Base-by-base conservation (phyloP, 2,329 filamentous ascomycete genomes). In the Paraconiothyrium sp. region DNA sequence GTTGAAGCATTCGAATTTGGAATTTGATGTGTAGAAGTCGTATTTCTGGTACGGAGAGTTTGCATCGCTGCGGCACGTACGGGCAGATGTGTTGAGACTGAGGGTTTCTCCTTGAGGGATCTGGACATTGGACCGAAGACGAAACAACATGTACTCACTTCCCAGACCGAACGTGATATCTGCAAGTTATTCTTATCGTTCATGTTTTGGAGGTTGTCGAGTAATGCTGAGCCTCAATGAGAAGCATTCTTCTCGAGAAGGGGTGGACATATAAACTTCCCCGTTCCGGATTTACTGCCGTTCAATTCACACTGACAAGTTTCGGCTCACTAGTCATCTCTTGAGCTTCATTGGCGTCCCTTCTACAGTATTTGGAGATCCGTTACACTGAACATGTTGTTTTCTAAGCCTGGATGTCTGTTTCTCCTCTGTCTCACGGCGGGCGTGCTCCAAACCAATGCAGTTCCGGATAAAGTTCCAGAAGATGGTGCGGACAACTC, bases 401-500 rank as follows among this genome's bases (percentile, higher is more conserved):
- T 54, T 24, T 16, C 50, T 22, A 41, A 24, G 4, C 34, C 20
- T 14, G 14, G 34, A 22, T 20, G n/a, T n/a, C 6, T 22, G 10
- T 8, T 41, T 24, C 16, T 39, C 13, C 34, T 54, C 10, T 30
- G 41, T 9, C 50, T 54, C 32, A 41, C 34, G 7, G n/a, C 32
- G 16, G 20, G 39, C 8, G 50, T 54, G 50, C 34, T 54, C n/a
- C 50, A 41, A 54, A 39, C 14, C 7, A 16, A 54, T 14, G 50
- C 50, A 41, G 5, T 41, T 11, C 50, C 50, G 14, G 10, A 22
- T 14, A 34, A 54, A 41, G 5, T 41, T 11, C 50, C 50, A 8
- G 10, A 22, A 24, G 50, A 54, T 24, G 50, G 50, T 14, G 34
- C 34, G 2, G 14, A n/a, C 7, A 54, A 54, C 34, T 54, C 50